Conservation (phyloP, 169 alveolate genomes). For the Theileria orientalis region DNA sequence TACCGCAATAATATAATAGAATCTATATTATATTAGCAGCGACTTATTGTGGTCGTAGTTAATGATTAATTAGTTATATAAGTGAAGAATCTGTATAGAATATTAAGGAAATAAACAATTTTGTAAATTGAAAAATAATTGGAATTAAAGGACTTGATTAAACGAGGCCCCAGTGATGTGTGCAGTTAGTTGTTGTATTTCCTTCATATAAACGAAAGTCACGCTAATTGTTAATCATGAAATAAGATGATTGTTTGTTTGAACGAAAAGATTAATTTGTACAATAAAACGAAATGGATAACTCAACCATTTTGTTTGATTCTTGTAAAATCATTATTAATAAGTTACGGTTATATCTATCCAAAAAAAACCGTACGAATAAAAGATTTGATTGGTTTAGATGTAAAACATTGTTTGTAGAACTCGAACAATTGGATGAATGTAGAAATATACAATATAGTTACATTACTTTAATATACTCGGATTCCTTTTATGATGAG, state of each 20-base stretch:
- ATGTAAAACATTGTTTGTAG: neutral
- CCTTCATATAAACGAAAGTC: neutral
- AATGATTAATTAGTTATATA: too few species aligned
- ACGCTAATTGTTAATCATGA: neutral
- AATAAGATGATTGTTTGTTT: neutral
- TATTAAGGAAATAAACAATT: too few species aligned
- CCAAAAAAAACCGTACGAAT: too few species aligned
- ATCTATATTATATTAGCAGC: too few species aligned
- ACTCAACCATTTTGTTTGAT: neutral
- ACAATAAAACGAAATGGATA: neutral
- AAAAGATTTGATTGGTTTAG: too few species aligned
- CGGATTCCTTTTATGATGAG: constrained; percentile 19
- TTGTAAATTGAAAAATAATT: neutral
- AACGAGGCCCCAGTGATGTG: neutral
- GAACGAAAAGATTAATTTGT: neutral
- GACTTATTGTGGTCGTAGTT: too few species aligned
- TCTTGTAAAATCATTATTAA: neutral
- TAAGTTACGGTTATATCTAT: too few species aligned
- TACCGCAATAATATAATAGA: too few species aligned
- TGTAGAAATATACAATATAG: neutral
- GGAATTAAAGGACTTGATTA: neutral
- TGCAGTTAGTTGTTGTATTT: neutral
- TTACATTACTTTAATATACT: constrained; percentile 13
- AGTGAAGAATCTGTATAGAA: too few species aligned
- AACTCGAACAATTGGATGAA: neutral